phyloP scores from a whole-genome alignment of 352 stramenopile genomes.

The Pythium pyrilobum region DNA sequence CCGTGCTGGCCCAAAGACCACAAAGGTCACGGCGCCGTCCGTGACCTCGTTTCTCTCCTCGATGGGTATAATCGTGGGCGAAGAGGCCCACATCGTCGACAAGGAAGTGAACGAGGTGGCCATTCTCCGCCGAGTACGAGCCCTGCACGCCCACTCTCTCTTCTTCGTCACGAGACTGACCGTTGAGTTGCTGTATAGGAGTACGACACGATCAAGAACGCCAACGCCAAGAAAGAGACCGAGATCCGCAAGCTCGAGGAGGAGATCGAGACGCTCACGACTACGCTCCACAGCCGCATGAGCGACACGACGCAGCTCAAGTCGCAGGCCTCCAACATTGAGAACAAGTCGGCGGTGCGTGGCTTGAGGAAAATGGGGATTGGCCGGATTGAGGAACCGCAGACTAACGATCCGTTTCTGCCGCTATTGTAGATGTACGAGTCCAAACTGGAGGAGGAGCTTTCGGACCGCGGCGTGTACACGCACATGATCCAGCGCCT shows the following conservation, averaged over 20 bases:
- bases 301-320: slow-evolving; percentile 54
- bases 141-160: no score
- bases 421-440: slow-evolving; percentile 74
- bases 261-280: slow-evolving; percentile 68
- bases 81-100: slow-evolving; percentile 76
- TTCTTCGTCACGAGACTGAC: no score
- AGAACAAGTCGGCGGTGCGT: slow-evolving; percentile 79
- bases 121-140: slow-evolving; percentile 44
- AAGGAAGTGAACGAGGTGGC: slow-evolving; percentile 76
- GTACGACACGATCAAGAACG: slow-evolving; percentile 56
- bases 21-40: slow-evolving; percentile 57
- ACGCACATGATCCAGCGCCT: slow-evolving; percentile 82
- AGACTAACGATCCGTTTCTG: no score
- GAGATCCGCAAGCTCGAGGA: slow-evolving; percentile 78
- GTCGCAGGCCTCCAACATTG: slow-evolving; percentile 54
- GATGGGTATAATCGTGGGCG: slow-evolving; percentile 63
- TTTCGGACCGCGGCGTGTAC: slow-evolving; percentile 66
- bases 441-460: slow-evolving; percentile 70
- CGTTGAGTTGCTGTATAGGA: slow-evolving; percentile 33
- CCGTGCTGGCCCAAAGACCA: slow-evolving; percentile 14
- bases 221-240: slow-evolving; percentile 61
- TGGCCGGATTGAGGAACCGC: no score
- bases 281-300: slow-evolving; percentile 58
- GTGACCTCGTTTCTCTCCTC: slow-evolving; percentile 71
- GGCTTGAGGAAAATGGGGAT: no score